Evolutionary conservation across 176 grass and related monocot species (phyloP).

Genomic region (Urochloa ruziziensis): DNA sequence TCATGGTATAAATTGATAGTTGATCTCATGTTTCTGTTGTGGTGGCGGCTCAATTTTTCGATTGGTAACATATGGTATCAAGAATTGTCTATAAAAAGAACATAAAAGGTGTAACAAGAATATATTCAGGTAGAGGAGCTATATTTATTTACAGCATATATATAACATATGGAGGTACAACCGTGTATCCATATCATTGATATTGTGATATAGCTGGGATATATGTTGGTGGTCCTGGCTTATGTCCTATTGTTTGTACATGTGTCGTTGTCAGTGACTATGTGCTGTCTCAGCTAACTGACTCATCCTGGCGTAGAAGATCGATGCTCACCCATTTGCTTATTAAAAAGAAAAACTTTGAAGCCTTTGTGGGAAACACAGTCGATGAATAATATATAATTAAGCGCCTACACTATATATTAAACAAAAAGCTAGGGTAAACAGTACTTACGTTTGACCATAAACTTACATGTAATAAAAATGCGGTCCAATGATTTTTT

Average conservation of each 20-base stretch:
- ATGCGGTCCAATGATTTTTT: background rate
- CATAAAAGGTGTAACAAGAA: background rate
- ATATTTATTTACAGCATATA: background rate
- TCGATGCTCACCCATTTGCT: conserved; percentile 18
- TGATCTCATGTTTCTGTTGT: background rate
- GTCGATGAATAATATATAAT: background rate
- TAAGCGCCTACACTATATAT: background rate
- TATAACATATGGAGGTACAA: background rate
- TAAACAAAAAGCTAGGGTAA: background rate
- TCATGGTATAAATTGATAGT: background rate
- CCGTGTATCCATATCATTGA: background rate
- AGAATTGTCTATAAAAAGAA: background rate
- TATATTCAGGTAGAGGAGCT: background rate
- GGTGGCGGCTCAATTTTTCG: background rate
- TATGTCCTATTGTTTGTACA: background rate
- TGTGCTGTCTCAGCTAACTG: conserved; percentile 23
- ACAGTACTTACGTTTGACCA: background rate
- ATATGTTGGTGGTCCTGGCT: background rate
- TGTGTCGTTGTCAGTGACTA: conserved; percentile 13
- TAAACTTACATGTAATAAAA: background rate
- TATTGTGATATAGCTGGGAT: background rate
- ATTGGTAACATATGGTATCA: background rate
- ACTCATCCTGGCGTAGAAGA: background rate
- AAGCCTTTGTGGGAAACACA: background rate
- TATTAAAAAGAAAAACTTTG: background rate